These are phyloP conservation scores for Cryptomeria japonica DNA, from an alignment of 75 land plant species.

Conservation along the genomic window DNA sequence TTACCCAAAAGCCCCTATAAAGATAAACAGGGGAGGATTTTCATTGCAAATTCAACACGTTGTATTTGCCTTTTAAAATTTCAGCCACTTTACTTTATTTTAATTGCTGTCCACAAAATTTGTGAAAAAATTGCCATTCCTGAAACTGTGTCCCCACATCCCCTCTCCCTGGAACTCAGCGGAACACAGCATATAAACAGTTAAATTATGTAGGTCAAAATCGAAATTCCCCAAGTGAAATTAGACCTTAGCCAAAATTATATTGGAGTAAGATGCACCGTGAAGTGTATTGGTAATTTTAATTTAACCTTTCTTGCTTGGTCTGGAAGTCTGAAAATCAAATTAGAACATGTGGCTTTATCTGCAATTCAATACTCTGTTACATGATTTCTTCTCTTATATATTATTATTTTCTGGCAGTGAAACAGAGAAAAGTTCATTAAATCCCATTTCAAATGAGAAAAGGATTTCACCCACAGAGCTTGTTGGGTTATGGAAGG, in stretches of 20 bases:
- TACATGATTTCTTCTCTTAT: not conserved
- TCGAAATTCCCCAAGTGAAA: not conserved
- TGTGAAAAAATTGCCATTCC: too few relatives aligned
- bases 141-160: too few relatives aligned
- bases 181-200: not conserved
- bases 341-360: not conserved
- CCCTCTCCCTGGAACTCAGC: too few relatives aligned
- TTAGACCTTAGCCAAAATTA: not conserved
- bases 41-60: too few relatives aligned
- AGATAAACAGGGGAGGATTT: too few relatives aligned
- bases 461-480: conserved; percentile 65
- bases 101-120: too few relatives aligned
- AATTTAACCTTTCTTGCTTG: not conserved
- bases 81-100: too few relatives aligned
- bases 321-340: conserved; percentile 3
- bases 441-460: conserved; percentile 75
- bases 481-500: conserved; percentile 91
- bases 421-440: conserved; percentile 23
- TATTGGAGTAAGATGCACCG: not conserved
- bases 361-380: not conserved
- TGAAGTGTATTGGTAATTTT: not conserved
- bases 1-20: too few relatives aligned
- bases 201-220: not conserved
- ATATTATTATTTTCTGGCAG: conserved; percentile 12
- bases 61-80: too few relatives aligned